Evolutionary conservation across 2,329 filamentous ascomycete species (phyloP).

Genomic region (Cyanodermella asteris): DNA sequence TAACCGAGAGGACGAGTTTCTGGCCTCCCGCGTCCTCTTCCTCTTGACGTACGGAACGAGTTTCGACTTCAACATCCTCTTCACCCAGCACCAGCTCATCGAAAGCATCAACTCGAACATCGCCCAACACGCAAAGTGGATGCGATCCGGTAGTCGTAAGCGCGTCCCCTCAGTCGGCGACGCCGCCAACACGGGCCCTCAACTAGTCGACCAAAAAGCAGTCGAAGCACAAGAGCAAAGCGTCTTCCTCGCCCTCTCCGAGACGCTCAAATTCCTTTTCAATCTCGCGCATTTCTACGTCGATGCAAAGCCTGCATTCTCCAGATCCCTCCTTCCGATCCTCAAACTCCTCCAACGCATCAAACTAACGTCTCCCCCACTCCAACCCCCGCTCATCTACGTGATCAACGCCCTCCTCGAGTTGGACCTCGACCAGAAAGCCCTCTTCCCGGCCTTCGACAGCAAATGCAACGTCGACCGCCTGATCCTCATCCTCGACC

Average conservation of each 20-base stretch:
- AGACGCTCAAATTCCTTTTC: slow-evolving; percentile 74
- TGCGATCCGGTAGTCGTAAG: slow-evolving; percentile 18
- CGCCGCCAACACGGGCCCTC: slow-evolving; percentile 13
- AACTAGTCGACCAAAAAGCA: background rate
- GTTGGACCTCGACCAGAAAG: slow-evolving; percentile 47
- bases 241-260: slow-evolving; percentile 58
- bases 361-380: slow-evolving; percentile 38
- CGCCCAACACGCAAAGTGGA: slow-evolving; percentile 39
- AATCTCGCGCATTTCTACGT: slow-evolving; percentile 62
- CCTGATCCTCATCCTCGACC: slow-evolving; percentile 48
- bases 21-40: slow-evolving; percentile 59
- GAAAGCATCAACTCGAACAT: slow-evolving; percentile 36
- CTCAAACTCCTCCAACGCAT: slow-evolving; percentile 45
- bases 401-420: slow-evolving; percentile 67
- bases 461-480: slow-evolving; percentile 38
- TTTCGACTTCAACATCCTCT: slow-evolving; percentile 41
- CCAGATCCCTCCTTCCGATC: slow-evolving; percentile 44
- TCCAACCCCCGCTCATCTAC: slow-evolving; percentile 49
- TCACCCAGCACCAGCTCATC: slow-evolving; percentile 43
- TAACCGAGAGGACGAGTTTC: slow-evolving; percentile 65
- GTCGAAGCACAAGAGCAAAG: slow-evolving; percentile 19
- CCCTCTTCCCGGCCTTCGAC: slow-evolving; percentile 44
- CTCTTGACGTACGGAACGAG: slow-evolving; percentile 56
- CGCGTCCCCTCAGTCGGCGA: too few relatives aligned
- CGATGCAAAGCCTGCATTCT: slow-evolving; percentile 39